These are phyloP conservation scores for Cyclotella cryptica DNA, from an alignment of 108 stramenopile genomes.

Conservation along the genomic window DNA sequence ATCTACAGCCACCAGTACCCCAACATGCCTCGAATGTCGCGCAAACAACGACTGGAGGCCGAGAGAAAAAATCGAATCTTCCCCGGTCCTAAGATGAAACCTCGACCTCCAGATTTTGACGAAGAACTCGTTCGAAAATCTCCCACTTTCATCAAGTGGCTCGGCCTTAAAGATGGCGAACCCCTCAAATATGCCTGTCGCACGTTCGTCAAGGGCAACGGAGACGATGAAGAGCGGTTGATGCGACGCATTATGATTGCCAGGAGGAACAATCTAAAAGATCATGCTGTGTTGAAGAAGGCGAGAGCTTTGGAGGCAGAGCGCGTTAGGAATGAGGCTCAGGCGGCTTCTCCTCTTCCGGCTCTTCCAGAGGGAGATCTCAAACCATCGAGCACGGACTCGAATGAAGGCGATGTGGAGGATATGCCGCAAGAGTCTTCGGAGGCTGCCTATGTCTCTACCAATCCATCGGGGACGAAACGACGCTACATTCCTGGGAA, in stretches of 20 bases:
- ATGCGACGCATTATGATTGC: constrained; percentile 95
- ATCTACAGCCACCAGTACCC: not conserved
- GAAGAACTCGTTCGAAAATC: constrained; percentile 74
- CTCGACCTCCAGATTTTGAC: constrained; percentile 85
- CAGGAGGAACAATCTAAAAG: constrained; percentile 82
- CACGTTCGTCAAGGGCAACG: constrained; percentile 80
- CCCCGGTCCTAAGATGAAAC: constrained; percentile 86
- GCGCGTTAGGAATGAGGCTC: not conserved
- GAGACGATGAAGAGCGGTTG: constrained; percentile 87
- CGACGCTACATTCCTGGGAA: constrained; percentile 31
- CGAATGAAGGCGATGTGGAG: not conserved
- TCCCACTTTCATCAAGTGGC: constrained; percentile 83
- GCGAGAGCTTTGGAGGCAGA: constrained; percentile 50
- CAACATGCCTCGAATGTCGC: not conserved
- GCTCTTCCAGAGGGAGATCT: not conserved
- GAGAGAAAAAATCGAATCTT: not conserved
- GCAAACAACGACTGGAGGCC: not conserved
- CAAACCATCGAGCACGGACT: not conserved
- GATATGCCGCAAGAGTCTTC: not conserved
- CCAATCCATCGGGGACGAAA: constrained; percentile 26
- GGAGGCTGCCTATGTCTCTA: constrained; percentile 4
- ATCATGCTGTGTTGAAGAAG: constrained; percentile 75
- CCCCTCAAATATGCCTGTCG: constrained; percentile 82
- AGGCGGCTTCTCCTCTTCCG: not conserved
- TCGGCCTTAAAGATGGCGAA: constrained; percentile 54